Percentiles rank a stretch among this genome's conserved stretches.
phyloP scores from a whole-genome alignment of 306 rosid genomes.

The Cicer pinnatifidum region DNA sequence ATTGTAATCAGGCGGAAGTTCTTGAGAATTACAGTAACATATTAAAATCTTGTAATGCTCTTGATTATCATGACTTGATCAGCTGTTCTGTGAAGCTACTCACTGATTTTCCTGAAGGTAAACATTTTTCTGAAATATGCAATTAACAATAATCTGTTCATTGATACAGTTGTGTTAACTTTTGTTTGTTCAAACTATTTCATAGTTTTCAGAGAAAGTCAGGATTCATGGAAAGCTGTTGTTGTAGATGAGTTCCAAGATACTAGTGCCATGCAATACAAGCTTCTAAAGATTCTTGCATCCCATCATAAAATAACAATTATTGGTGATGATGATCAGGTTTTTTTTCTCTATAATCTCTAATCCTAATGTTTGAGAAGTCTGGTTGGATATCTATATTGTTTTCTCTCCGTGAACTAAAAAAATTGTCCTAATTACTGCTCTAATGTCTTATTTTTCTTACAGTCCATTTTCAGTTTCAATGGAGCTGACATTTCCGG shows the following conservation, averaged over 20 bases:
- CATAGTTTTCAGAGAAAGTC: slow-evolving; percentile 77
- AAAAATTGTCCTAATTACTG: slow-evolving; percentile 30
- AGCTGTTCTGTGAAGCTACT: slow-evolving; percentile 90
- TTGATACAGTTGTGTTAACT: slow-evolving; percentile 50
- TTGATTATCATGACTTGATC: slow-evolving; percentile 95
- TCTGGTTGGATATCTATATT: slow-evolving; percentile 32
- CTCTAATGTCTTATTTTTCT: slow-evolving; percentile 40
- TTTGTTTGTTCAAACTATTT: slow-evolving; percentile 38
- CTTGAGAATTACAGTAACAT: slow-evolving; percentile 75
- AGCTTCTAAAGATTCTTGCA: slow-evolving; percentile 68
- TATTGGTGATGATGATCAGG: slow-evolving; percentile 99
- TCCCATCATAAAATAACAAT: slow-evolving; percentile 77
- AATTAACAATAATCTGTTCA: slow-evolving; percentile 31
- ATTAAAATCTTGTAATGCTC: slow-evolving; percentile 83
- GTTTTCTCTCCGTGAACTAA: slow-evolving; percentile 21
- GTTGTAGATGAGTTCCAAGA: slow-evolving; percentile 98
- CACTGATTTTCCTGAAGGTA: slow-evolving; percentile 84
- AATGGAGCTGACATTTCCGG: slow-evolving; percentile 95
- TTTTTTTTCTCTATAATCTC: slow-evolving; percentile 29
- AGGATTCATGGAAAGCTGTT: slow-evolving; percentile 79
- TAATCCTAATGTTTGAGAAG: slow-evolving; percentile 16
- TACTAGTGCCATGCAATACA: slow-evolving; percentile 94
- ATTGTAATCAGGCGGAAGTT: slow-evolving; percentile 71
- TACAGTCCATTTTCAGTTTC: slow-evolving; percentile 96
- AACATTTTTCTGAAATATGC: slow-evolving; percentile 41